phyloP scores from a whole-genome alignment of 129 eudicot species.

The Escallonia herrerae region DNA sequence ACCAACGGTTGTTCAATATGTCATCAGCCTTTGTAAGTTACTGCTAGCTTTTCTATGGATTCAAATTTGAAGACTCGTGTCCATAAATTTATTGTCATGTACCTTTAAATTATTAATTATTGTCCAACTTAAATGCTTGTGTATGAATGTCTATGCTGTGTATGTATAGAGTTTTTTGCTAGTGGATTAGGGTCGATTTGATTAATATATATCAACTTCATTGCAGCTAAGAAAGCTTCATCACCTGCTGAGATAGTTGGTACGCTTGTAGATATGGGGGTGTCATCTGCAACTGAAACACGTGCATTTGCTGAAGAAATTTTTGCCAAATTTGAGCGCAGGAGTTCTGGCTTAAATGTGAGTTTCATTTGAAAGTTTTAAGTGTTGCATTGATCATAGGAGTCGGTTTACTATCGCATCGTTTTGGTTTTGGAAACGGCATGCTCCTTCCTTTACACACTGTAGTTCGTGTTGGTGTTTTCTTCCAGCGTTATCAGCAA shows the following conservation, averaged over 20 bases:
- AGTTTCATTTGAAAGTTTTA: constrained; percentile 10
- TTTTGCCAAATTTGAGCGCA: constrained; percentile 52
- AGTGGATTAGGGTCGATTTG: neutral
- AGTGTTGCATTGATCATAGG: neutral
- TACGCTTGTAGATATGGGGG: constrained; percentile 52
- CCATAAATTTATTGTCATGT: too few species aligned
- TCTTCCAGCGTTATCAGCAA: constrained; percentile 54
- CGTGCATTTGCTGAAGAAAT: constrained; percentile 62
- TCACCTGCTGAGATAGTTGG: constrained; percentile 57
- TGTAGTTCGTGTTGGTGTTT: constrained; percentile 10
- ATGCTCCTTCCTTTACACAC: neutral
- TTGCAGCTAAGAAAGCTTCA: constrained; percentile 82
- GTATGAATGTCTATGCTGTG: neutral
- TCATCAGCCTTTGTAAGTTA: constrained; percentile 65
- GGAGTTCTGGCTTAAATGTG: constrained; percentile 56
- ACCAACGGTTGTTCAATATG: constrained; percentile 71
- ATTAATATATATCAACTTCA: neutral
- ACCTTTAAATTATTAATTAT: too few species aligned
- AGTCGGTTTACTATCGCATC: neutral
- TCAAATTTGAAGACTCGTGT: too few species aligned
- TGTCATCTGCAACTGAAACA: constrained; percentile 49
- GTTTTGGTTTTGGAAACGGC: neutral
- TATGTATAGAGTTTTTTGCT: neutral
- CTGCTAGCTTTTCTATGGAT: neutral
- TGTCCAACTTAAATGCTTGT: neutral